phyloP scores from a whole-genome alignment of 2,329 filamentous ascomycete genomes.

The Thielaviopsis punctulata region DNA sequence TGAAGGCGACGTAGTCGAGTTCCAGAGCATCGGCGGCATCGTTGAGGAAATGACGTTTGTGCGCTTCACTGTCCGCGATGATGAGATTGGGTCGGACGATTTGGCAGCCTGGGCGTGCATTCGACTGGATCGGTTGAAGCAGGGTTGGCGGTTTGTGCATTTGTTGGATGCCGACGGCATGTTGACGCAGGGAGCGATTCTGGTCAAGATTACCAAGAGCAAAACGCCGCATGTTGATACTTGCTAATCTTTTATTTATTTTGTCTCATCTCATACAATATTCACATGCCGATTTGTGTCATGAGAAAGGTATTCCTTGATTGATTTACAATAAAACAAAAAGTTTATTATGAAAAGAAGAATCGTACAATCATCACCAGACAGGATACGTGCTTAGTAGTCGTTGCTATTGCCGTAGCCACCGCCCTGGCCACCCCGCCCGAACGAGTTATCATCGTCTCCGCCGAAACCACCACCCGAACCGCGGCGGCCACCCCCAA shows the following conservation, averaged over 20 bases:
- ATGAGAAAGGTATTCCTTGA: too few relatives aligned
- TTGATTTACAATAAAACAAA: too few relatives aligned
- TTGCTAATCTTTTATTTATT: background rate
- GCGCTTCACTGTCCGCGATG: slow-evolving; percentile 74
- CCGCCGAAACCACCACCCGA: too few relatives aligned
- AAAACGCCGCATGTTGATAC: slow-evolving; percentile 15
- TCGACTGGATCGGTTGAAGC: slow-evolving; percentile 59
- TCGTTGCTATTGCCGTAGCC: slow-evolving; percentile 13
- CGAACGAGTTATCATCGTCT: too few relatives aligned
- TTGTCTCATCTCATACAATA: background rate
- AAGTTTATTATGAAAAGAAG: too few relatives aligned
- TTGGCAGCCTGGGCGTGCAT: slow-evolving; percentile 81
- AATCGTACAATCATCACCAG: too few relatives aligned
- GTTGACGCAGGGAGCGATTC: slow-evolving; percentile 47
- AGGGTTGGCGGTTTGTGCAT: slow-evolving; percentile 62
- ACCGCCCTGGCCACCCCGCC: slow-evolving; percentile 9
- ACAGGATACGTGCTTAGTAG: too few relatives aligned
- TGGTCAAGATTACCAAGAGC: slow-evolving; percentile 57
- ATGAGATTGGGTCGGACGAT: slow-evolving; percentile 62
- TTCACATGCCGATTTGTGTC: too few relatives aligned
- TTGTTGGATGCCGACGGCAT: slow-evolving; percentile 53
- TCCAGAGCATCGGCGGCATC: slow-evolving; percentile 36
- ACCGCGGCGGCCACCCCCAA: background rate
- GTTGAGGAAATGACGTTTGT: slow-evolving; percentile 57
- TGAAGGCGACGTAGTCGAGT: slow-evolving; percentile 36